Evolutionary conservation across 768 basidiomycete genomes (phyloP), one percentile per base, ranked within the genome.

Genomic region (Lentinula sp.): DNA sequence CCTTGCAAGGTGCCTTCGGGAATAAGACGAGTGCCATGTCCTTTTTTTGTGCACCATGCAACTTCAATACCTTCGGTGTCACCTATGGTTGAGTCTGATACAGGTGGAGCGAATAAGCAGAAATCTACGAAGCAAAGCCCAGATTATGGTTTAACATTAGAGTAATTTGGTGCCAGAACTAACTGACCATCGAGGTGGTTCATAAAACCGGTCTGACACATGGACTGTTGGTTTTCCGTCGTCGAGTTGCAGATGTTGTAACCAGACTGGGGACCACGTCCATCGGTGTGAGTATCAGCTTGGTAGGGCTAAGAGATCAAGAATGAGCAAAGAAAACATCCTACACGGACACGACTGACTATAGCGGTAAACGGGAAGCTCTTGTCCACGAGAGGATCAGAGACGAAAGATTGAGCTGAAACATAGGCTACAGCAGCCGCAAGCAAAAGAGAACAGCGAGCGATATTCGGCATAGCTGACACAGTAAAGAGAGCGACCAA

Each of bases 161-260:
- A 21, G 4, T 15, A 23, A 21, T 10, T 4, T 7, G 16, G 10
- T 7, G 13, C 18, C 16, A 28, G 40, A 49, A 49, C 11, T 31
- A 13, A 68, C 75, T 34, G 43, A 85, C 82, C 84, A 52, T 80
- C 82, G 23, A 86, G 71, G 58, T 74, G 71, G 74, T 86, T 87
- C 42, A 84, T 68, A 64, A 83, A 76, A 4, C 78, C 68, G 0
- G 88, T 90, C 69, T 90, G 88, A 66, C 88, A 81, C 18, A 74
- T 66, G 4, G 88, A 89, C 1, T 74, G 18, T 56, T 80, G 83
- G 65, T 76, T 78, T 68, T 87, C 76, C 0, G 88, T 89, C 11
- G 85, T 84, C 1, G 82, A 79, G 71, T 88, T 89, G 71, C 87
- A 89, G 11, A 74, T 67, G 69, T 87, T 88, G 76, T 86, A 88